Evolutionary conservation across 257 asterid species (phyloP).

Genomic region (Solanum clarkiae): DNA sequence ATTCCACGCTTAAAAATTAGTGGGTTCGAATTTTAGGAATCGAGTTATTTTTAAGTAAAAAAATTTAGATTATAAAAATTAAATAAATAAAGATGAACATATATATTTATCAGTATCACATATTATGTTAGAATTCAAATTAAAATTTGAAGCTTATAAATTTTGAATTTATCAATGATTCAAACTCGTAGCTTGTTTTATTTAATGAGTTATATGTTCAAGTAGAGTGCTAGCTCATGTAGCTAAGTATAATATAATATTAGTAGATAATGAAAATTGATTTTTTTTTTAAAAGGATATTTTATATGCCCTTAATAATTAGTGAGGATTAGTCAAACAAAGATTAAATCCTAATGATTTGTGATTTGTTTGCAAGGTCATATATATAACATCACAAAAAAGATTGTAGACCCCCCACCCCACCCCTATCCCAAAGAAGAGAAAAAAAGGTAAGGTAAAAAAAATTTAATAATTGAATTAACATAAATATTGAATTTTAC

Average conservation of each 20-base stretch:
- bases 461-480: not conserved
- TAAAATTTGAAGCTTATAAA: no score
- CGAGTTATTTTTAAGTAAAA: not conserved
- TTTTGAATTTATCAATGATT: no score
- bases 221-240: not conserved
- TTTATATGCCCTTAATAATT: not conserved
- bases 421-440: not conserved
- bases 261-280: not conserved
- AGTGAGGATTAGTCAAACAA: not conserved
- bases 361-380: not conserved
- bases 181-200: no score
- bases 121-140: not conserved
- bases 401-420: not conserved
- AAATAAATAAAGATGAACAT: no score
- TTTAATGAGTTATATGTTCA: no score
- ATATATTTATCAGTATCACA: not conserved
- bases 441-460: not conserved
- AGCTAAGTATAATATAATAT: not conserved
- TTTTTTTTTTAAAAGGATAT: not conserved
- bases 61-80: no score
- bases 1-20: conserved; percentile 35
- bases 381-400: not conserved
- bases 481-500: not conserved
- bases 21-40: not conserved
- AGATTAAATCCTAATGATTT: not conserved